Evolutionary conservation across 2,329 filamentous ascomycete genomes (phyloP).

Genomic region (Apiospora koreana): DNA sequence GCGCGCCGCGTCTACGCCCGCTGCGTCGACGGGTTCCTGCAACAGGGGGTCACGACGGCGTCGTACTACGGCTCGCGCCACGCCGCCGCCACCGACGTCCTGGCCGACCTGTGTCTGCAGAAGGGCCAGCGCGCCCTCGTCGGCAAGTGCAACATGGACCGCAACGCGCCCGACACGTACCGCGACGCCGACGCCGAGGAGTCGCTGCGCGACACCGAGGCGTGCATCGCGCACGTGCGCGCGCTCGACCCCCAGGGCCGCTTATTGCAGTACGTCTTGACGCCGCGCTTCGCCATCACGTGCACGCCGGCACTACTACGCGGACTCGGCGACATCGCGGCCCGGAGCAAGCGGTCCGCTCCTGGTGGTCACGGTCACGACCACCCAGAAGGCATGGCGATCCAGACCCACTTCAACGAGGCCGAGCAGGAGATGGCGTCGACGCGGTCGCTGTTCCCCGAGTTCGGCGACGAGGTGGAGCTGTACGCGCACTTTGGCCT

Average conservation of each 20-base stretch:
- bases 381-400: constrained; percentile 20
- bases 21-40: constrained; percentile 58
- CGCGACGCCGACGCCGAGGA: constrained; percentile 46
- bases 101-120: constrained; percentile 54
- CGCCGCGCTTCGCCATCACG: constrained; percentile 62
- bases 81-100: constrained; percentile 54
- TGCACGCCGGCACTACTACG: constrained; percentile 55
- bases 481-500: constrained; percentile 59
- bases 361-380: too few relatives aligned
- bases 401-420: constrained; percentile 71
- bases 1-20: constrained; percentile 51
- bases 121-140: constrained; percentile 61
- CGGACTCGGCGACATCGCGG: constrained; percentile 56
- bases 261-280: constrained; percentile 53
- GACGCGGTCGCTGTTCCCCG: constrained; percentile 57
- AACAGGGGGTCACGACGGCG: constrained; percentile 63
- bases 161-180: constrained; percentile 57
- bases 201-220: constrained; percentile 50
- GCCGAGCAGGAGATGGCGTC: constrained; percentile 59
- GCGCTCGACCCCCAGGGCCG: constrained; percentile 42
- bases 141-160: constrained; percentile 64
- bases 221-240: constrained; percentile 49
- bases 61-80: constrained; percentile 62
- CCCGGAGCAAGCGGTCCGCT: background rate
- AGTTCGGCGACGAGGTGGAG: constrained; percentile 57